Conservation (phyloP, 768 basidiomycete genomes). For the Suillus plorans region DNA sequence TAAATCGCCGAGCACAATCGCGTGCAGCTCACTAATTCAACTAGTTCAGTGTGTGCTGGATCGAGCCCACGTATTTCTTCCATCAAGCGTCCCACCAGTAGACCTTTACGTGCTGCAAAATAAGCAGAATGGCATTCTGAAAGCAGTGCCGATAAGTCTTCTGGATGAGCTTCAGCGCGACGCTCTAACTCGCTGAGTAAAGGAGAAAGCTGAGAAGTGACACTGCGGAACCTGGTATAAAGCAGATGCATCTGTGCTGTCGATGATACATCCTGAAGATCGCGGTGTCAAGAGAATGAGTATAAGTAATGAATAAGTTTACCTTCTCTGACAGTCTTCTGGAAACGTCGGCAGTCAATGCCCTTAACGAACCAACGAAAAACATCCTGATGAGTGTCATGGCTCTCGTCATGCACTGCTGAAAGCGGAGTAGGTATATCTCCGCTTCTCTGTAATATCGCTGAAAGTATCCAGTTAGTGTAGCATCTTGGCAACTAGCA, state of each 20-base stretch:
- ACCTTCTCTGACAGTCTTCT: conserved; percentile 78
- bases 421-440: conserved; percentile 92
- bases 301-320: not conserved
- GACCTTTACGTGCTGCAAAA: conserved; percentile 66
- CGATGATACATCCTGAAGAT: conserved; percentile 64
- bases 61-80: conserved; percentile 85
- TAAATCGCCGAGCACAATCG: not conserved
- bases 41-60: conserved; percentile 76
- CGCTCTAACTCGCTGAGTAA: conserved; percentile 85
- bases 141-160: conserved; percentile 79
- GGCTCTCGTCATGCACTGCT: conserved; percentile 96
- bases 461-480: conserved; percentile 38
- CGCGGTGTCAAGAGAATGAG: conserved; percentile 1
- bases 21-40: conserved; percentile 65
- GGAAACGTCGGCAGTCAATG: conserved; percentile 75
- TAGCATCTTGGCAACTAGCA: not conserved
- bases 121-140: conserved; percentile 88
- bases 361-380: conserved; percentile 82
- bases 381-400: conserved; percentile 99
- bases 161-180: conserved; percentile 70
- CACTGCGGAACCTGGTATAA: conserved; percentile 82
- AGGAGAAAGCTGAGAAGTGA: conserved; percentile 70
- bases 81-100: conserved; percentile 71
- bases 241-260: conserved; percentile 83
- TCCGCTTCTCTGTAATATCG: conserved; percentile 91